Percentiles rank a stretch among this genome's conserved stretches.
These are phyloP conservation scores for Grosmannia huntii DNA, from an alignment of 2,329 filamentous ascomycete genomes.

Conservation along the genomic window DNA sequence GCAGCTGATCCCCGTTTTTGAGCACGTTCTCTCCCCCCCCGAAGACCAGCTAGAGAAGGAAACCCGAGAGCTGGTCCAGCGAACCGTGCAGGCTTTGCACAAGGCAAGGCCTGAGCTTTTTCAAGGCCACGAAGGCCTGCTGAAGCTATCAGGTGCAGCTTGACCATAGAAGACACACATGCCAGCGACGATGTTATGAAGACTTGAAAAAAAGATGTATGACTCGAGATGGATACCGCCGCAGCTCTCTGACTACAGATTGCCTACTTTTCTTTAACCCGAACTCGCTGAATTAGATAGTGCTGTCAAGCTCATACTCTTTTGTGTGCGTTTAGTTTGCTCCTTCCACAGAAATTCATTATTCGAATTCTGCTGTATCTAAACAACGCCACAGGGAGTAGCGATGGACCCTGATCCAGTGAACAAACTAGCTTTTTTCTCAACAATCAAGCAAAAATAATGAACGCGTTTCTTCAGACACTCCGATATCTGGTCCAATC, in stretches of 20 bases:
- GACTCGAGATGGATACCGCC: neutral
- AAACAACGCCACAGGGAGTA: neutral
- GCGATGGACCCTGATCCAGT: neutral
- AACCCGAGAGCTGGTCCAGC: slow-evolving; percentile 52
- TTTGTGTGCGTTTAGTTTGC: neutral
- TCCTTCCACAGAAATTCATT: neutral
- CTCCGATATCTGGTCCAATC: neutral
- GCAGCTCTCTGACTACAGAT: neutral
- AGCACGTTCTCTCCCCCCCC: slow-evolving; percentile 57
- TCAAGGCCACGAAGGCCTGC: slow-evolving; percentile 16
- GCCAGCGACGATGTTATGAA: slow-evolving; percentile 1
- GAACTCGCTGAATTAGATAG: neutral
- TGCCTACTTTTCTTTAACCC: neutral
- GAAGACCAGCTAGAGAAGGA: slow-evolving; percentile 64
- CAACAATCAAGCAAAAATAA: no score
- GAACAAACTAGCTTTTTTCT: neutral
- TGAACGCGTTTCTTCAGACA: no score
- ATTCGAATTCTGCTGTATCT: neutral
- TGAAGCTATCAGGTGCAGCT: slow-evolving; percentile 16
- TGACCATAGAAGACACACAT: neutral
- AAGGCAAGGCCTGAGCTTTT: slow-evolving; percentile 21
- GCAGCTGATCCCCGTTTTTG: slow-evolving; percentile 56
- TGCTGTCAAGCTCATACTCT: no score
- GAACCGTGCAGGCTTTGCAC: slow-evolving; percentile 42
- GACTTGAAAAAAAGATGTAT: neutral